Base-by-base conservation (phyloP, 345 rosid species). In the Sonneratia caseolaris region DNA sequence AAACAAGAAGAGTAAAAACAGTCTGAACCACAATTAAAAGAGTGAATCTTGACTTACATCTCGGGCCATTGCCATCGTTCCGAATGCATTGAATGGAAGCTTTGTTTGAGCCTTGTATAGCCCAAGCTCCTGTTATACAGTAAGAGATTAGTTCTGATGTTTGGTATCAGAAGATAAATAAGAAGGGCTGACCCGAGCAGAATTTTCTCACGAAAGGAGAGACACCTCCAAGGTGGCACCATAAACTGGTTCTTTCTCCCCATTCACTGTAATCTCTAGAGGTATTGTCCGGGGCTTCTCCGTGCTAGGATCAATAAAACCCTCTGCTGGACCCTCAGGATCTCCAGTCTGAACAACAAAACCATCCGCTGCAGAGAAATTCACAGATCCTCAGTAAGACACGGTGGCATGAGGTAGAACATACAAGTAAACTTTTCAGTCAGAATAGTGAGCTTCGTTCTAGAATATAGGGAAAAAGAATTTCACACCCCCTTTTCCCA, bases 41-140 rank as follows among this genome's bases (percentile, higher is more conserved):
- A 8, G 22, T 72, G 56, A 12, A 56, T 10, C 92, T 83, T 76
- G 89, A 16, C 96, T 84, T 78, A 95, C 99, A 64, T 92, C 99
- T 84, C 99, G 87, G 61, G 99, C 99, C 99, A 95, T 95, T 43
- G 98, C 97, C 99, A 95, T 92, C 27, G 99, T 92, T 78, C 99
- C 99, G 71, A 95, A 95, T 53, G 99, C 99, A 76, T 92, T 95
- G 81, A 95, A 95, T 70, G 99, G 99, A 78, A 95, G 92, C 88
- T 72, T 86, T 3, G 97, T 93, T 76, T 95, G 99, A 77, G 99
- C 96, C 87, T 92, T 95, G 89, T 95, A 92, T 1, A 95, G 88
- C 70, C 99, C 98, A 65, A 95, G 87, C 70, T 95, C 99, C 99
- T 95, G 87, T 69, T 35, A 59, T 70, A 59, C 64, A 32, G 70